Evolutionary conservation across 352 stramenopile species (phyloP), one percentile per base, ranked within the genome.

Genomic region (Globisporangium paroecandrum): DNA sequence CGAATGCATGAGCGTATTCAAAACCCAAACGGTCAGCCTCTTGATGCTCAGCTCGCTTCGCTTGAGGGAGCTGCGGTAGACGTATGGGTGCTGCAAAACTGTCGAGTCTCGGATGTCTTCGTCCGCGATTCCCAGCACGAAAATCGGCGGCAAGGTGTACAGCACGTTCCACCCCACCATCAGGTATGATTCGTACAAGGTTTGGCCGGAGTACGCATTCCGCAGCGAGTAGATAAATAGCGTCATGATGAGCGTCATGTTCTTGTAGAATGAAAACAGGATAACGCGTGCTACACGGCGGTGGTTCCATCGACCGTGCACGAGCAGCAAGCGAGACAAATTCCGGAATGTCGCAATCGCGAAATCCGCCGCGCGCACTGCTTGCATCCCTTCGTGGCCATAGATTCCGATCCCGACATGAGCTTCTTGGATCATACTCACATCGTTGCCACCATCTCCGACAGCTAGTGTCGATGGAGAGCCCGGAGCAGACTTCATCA

Each of bases 391-490:
- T 87, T 99, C 98, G 63, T 99, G 90, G 7, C 98, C 98, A 54
- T 97, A 98, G 65, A 99, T 99, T 3, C 98, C 98, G 59, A 99
- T 94, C 32, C 98, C 98, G 53, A 99, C 94, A 60, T 99, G 94
- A 38, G 98, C 98, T 77, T 98, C 96, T 83, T 99, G 97, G 65
- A 99, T 99, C 98, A 99, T 99, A 63, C 95, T 97, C 25, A 99
- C 97, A 72, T 99, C 98, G 71, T 99, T 99, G 1, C 97, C 98
- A 53, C 98, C 98, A 77, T 99, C 98, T 22, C 98, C 98, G 59
- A 99, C 98, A 5, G 97, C 97, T 5, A 99, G 79, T 0, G 96
- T 98, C 13, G 96, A 53, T 0, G 86, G 95, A 20, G 83, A 73
- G 1, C 78, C 82, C 5, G 83, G 79, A 3, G 84, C 82, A 0